Conservation (phyloP, 129 eudicot species). For the Chrysanthemum seticuspe region DNA sequence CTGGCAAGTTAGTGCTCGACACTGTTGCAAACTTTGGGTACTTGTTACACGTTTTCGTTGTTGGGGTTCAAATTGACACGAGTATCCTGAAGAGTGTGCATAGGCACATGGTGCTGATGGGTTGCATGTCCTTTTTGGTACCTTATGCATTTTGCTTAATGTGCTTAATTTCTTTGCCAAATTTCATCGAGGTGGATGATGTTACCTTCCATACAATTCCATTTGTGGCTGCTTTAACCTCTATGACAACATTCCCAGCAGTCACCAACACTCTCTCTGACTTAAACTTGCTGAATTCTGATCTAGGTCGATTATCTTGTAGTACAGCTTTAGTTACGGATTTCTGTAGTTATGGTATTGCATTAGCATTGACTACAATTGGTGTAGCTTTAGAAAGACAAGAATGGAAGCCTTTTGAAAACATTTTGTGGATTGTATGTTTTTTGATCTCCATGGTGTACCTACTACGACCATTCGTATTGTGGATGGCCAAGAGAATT, state of each 20-base stretch:
- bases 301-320: conserved; percentile 47
- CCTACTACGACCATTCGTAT: conserved; percentile 35
- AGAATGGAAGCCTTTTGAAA: conserved; percentile 16
- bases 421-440: conserved; percentile 2
- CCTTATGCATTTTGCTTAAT: conserved; percentile 27
- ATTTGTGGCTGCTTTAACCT: conserved; percentile 23
- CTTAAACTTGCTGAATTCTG: conserved; percentile 49
- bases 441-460: conserved; percentile 23
- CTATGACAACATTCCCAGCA: conserved; percentile 49
- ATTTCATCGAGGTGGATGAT: neutral
- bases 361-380: conserved; percentile 1
- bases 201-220: conserved; percentile 25
- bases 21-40: conserved; percentile 52
- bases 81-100: conserved; percentile 24
- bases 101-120: conserved; percentile 36
- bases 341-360: conserved; percentile 18
- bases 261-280: conserved; percentile 48
- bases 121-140: conserved; percentile 25
- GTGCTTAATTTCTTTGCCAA: conserved; percentile 14
- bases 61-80: conserved; percentile 58
- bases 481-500: conserved; percentile 36
- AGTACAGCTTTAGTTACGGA: conserved; percentile 43
- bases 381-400: conserved; percentile 17
- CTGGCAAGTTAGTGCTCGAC: conserved; percentile 42
- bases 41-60: conserved; percentile 50